phyloP scores from a whole-genome alignment of 2,329 filamentous ascomycete genomes.

The Verticillium klebahnii region DNA sequence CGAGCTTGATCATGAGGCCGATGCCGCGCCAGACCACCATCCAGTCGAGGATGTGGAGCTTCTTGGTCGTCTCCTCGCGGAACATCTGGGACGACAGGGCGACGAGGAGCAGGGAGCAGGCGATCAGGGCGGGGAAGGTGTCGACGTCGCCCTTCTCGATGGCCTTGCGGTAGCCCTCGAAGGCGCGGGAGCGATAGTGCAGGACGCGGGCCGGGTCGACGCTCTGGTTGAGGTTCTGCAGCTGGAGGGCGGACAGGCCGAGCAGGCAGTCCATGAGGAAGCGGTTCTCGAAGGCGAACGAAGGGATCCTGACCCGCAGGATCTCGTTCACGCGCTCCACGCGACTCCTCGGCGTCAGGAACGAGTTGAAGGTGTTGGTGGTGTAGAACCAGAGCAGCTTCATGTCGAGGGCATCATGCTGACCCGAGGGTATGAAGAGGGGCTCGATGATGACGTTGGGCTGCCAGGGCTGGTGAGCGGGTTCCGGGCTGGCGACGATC shows the following conservation, averaged over 20 bases:
- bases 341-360: background rate
- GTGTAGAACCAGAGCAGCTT: conserved; percentile 35
- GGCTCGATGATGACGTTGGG: conserved; percentile 14
- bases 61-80: conserved; percentile 37
- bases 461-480: background rate
- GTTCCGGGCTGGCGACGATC: conserved; percentile 7
- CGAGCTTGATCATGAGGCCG: conserved; percentile 40
- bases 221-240: conserved; percentile 34
- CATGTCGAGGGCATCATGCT: conserved; percentile 39
- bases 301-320: conserved; percentile 41
- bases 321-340: conserved; percentile 35
- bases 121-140: conserved; percentile 45
- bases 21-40: conserved; percentile 52
- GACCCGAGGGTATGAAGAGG: conserved; percentile 20
- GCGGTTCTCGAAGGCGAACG: conserved; percentile 44
- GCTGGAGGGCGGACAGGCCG: conserved; percentile 44
- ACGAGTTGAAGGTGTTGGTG: background rate
- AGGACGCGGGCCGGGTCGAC: conserved; percentile 34
- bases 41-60: conserved; percentile 51
- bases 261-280: conserved; percentile 54
- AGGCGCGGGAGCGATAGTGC: conserved; percentile 43
- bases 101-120: conserved; percentile 46
- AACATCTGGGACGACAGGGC: conserved; percentile 47
- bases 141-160: conserved; percentile 39
- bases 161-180: conserved; percentile 47